A percentile compares a stretch with the other conserved stretches of the same genome.
Conservation (phyloP, 2,329 filamentous ascomycete species). For the Talaromyces sp. region DNA sequence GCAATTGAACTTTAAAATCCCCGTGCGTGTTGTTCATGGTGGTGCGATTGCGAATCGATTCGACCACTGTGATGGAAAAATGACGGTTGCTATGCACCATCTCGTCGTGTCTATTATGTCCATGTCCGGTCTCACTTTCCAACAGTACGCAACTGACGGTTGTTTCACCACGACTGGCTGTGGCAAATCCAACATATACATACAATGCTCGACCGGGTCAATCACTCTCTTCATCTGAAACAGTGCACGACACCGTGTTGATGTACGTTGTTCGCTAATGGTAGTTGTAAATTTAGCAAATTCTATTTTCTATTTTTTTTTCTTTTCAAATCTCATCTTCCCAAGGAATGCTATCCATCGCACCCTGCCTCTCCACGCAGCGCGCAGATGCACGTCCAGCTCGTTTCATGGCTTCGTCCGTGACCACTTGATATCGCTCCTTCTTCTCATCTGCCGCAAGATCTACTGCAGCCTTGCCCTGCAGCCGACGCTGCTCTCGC, state of each 20-base stretch:
- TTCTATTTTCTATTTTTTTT: not conserved
- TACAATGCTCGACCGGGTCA: not conserved
- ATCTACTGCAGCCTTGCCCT: conserved; percentile 49
- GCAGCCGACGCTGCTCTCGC: conserved; percentile 36
- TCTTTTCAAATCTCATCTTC: conserved; percentile 36
- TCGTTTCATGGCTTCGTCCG: conserved; percentile 40
- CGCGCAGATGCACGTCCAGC: conserved; percentile 42
- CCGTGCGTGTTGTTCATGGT: not conserved
- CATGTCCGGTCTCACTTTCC: not conserved
- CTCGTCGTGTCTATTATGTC: not conserved
- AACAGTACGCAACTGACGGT: not conserved
- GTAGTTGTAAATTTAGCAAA: not conserved
- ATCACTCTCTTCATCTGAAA: not conserved
- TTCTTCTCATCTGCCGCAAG: conserved; percentile 30
- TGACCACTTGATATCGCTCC: conserved; percentile 39
- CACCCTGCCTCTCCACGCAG: conserved; percentile 42
- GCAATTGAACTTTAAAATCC: not conserved
- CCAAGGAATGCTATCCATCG: conserved; percentile 47
- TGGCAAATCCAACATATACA: not conserved
- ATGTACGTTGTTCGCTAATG: not conserved
- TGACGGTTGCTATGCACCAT: not conserved
- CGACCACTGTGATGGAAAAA: not conserved
- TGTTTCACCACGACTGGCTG: not conserved
- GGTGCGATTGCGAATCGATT: not conserved
- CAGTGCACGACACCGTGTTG: not conserved